These are phyloP conservation scores for Gossypium davidsonii DNA, from an alignment of 441 rosid species.

Conservation along the genomic window DNA sequence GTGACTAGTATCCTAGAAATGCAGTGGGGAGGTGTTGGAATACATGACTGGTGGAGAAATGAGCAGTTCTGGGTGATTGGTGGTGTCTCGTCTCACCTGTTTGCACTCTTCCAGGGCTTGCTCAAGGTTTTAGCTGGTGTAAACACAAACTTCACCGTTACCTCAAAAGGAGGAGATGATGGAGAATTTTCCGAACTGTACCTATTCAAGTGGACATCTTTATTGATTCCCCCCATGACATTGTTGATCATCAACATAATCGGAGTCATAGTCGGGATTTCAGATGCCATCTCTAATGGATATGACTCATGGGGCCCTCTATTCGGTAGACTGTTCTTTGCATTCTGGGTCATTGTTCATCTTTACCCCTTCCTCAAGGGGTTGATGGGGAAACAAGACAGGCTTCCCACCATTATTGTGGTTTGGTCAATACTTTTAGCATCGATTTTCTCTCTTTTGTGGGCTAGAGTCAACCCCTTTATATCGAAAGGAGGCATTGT, in stretches of 20 bases:
- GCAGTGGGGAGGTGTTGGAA: conserved; percentile 96
- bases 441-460: conserved; percentile 72
- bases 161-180: conserved; percentile 92
- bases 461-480: conserved; percentile 90
- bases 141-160: conserved; percentile 88
- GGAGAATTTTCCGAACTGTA: conserved; percentile 88
- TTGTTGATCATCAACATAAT: conserved; percentile 66
- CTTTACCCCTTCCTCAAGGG: conserved; percentile 97
- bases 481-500: conserved; percentile 53
- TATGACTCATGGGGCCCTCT: conserved; percentile 96
- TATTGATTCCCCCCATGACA: conserved; percentile 76
- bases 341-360: conserved; percentile 89
- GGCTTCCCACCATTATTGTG: conserved; percentile 75
- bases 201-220: conserved; percentile 85
- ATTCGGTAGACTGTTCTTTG: conserved; percentile 78
- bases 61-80: conserved; percentile 99
- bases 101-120: conserved; percentile 92
- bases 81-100: conserved; percentile 87
- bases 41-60: conserved; percentile 98
- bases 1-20: conserved; percentile 83
- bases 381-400: conserved; percentile 68
- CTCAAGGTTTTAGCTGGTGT: conserved; percentile 94
- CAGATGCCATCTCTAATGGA: conserved; percentile 87
- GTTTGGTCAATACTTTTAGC: conserved; percentile 92
- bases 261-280: conserved; percentile 71